A percentile compares a stretch with the other conserved stretches of the same genome.
Conservation (phyloP, 208 protist species). For the Leishmania braziliensis region DNA sequence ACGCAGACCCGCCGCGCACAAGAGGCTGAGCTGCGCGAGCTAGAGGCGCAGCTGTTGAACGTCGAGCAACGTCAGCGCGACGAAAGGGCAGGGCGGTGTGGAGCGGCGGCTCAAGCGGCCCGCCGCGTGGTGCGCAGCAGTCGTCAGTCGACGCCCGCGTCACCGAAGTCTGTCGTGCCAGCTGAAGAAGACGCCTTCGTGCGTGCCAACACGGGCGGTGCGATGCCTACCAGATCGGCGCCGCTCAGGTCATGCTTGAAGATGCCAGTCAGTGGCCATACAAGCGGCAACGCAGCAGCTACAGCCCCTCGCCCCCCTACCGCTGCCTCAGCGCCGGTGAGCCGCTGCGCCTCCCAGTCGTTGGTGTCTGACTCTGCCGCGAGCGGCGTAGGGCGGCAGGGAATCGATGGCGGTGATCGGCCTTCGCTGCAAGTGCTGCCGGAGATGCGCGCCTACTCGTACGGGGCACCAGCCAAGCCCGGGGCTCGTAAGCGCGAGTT, state of each 20-base stretch:
- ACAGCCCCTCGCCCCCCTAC: neutral
- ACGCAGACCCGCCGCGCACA: slow-evolving; percentile 45
- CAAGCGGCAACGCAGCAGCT: neutral
- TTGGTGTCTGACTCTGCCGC: slow-evolving; percentile 29
- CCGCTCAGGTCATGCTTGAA: slow-evolving; percentile 64
- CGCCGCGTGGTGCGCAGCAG: neutral
- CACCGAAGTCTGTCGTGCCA: neutral
- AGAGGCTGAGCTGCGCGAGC: slow-evolving; percentile 57
- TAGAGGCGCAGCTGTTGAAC: slow-evolving; percentile 60
- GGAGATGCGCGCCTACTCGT: slow-evolving; percentile 64
- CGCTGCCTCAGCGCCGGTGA: slow-evolving; percentile 50
- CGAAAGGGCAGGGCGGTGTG: slow-evolving; percentile 45
- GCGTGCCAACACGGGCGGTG: slow-evolving; percentile 33
- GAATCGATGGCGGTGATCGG: neutral
- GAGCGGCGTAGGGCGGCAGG: slow-evolving; percentile 3
- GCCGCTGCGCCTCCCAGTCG: slow-evolving; percentile 59
- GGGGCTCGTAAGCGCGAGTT: slow-evolving; percentile 62
- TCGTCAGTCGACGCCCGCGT: slow-evolving; percentile 1
- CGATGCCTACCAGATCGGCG: slow-evolving; percentile 39
- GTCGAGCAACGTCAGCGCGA: slow-evolving; percentile 50
- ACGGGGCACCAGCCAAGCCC: slow-evolving; percentile 44
- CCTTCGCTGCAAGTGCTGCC: slow-evolving; percentile 35
- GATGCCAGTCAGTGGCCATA: slow-evolving; percentile 5
- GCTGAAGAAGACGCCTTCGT: slow-evolving; percentile 51
- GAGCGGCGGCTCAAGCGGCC: slow-evolving; percentile 25